Evolutionary conservation across 768 basidiomycete genomes (phyloP), one percentile per base, ranked within the genome.

Genomic region (Dictyophora rubrovolvata): DNA sequence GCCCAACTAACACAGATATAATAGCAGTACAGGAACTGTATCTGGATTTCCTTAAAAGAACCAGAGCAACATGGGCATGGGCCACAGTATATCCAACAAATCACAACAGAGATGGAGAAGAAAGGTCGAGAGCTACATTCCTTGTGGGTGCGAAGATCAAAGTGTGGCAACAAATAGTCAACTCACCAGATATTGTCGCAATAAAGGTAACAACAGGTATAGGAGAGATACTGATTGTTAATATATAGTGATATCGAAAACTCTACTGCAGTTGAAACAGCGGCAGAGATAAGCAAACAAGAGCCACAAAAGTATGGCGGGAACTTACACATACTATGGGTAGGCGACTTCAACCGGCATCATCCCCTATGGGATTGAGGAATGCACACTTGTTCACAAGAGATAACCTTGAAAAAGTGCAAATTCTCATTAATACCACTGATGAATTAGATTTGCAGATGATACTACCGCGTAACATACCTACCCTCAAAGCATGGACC

Each of bases 321-420:
- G 7, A 28, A 28, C 28, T 7, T 28, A 22, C 64, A 67, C 34
- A 21, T 68, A 5, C 54, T 74, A 1, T 75, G 72, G 74, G 35
- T 62, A 0, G 70, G 77, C 0, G 70, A 77, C 63, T 77, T 75
- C 65, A 76, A 76, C 57, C 50, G 69, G n/a, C 75, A 77, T 58
- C 72, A 76, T 63, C 71, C 69, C 0, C 18, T 72, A 10, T 77
- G 76, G 76, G 75, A 77, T 20, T 54, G 5, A 53, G 9, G 0
- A 73, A 75, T 59, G 6, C 23, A 0, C 63, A 69, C 46, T 61
- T 72, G 0, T 68, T 70, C 17, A 66, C 64, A 46, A 17, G 9
- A 16, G 23, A 28, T 2, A 28, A 28, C 20, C 52, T 17, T 1
- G 59, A 65, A 0, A 48, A 54, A 8, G 68, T 72, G 49, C 52